Conservation (phyloP, 306 rosid genomes). For the barrel medic (Medicago truncatula) region DNA sequence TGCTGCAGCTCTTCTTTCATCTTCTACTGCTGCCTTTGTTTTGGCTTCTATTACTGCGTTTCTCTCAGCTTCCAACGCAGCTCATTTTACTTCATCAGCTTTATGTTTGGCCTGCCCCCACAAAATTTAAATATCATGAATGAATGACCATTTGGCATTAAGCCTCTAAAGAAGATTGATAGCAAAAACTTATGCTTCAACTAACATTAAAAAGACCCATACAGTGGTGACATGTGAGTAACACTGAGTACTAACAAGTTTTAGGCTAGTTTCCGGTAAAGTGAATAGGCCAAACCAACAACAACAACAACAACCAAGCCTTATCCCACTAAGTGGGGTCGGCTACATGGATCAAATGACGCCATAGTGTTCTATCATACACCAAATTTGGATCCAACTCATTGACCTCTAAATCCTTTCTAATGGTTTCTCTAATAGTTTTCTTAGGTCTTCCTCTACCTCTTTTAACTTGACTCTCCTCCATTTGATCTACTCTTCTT, state of each 20-base stretch:
- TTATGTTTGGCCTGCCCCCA: constrained; percentile 66
- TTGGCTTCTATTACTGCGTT: constrained; percentile 69
- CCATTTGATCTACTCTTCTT: too few relatives aligned
- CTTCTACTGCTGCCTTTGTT: constrained; percentile 66
- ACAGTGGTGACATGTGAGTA: neutral
- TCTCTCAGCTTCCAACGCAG: constrained; percentile 73
- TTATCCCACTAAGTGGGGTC: too few relatives aligned
- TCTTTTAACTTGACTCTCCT: too few relatives aligned
- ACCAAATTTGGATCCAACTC: too few relatives aligned
- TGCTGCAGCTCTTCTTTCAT: constrained; percentile 59
- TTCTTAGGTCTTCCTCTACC: too few relatives aligned
- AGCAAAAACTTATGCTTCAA: constrained; percentile 21
- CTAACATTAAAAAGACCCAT: constrained; percentile 17
- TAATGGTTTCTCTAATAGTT: too few relatives aligned
- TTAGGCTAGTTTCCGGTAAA: constrained; percentile 1
- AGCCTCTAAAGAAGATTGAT: constrained; percentile 29
- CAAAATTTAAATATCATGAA: constrained; percentile 38
- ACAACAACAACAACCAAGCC: too few relatives aligned
- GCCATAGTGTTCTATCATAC: too few relatives aligned
- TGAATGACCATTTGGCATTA: constrained; percentile 18
- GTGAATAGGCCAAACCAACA: constrained; percentile 23
- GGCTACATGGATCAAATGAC: too few relatives aligned
- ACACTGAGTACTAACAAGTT: neutral
- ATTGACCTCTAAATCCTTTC: too few relatives aligned
- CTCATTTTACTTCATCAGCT: constrained; percentile 80